These are phyloP conservation scores for Exutisphaerella laricina DNA, from an alignment of 2,329 filamentous ascomycete genomes.

Conservation along the genomic window DNA sequence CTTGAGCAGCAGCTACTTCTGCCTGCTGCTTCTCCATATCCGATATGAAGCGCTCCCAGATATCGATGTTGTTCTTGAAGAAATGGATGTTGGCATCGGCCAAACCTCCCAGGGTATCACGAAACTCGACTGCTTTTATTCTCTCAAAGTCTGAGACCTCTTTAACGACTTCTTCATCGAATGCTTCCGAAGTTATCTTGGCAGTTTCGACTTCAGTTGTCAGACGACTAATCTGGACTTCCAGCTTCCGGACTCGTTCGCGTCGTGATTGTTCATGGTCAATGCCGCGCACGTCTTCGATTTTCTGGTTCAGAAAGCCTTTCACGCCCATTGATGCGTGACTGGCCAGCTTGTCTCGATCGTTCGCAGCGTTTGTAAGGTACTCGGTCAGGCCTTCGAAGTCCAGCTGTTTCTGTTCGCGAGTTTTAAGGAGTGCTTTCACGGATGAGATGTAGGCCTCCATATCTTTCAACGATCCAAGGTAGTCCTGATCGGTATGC, in stretches of 20 bases:
- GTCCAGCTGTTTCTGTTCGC: slow-evolving; percentile 96
- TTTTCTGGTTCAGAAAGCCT: slow-evolving; percentile 84
- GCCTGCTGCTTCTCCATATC: slow-evolving; percentile 54
- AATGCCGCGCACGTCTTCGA: slow-evolving; percentile 93
- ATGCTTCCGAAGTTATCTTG: slow-evolving; percentile 80
- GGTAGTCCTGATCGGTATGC: slow-evolving; percentile 90
- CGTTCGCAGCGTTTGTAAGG: slow-evolving; percentile 79
- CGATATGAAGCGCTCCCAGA: slow-evolving; percentile 83
- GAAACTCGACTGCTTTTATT: slow-evolving; percentile 88
- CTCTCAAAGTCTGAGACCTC: slow-evolving; percentile 93
- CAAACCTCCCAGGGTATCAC: slow-evolving; percentile 73
- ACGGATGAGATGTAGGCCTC: slow-evolving; percentile 85
- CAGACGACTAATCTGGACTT: slow-evolving; percentile 86
- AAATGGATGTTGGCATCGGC: slow-evolving; percentile 83
- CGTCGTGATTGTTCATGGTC: slow-evolving; percentile 89
- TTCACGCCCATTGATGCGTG: slow-evolving; percentile 61
- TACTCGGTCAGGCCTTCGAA: slow-evolving; percentile 96
- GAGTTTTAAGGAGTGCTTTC: slow-evolving; percentile 80
- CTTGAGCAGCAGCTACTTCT: slow-evolving; percentile 8
- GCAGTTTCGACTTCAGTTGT: slow-evolving; percentile 84
- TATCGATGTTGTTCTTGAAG: slow-evolving; percentile 70
- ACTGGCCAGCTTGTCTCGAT: slow-evolving; percentile 72
- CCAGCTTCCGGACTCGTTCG: slow-evolving; percentile 81
- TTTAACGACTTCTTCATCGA: slow-evolving; percentile 91
- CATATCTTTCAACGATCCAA: slow-evolving; percentile 90